Base-by-base conservation (phyloP, 2,329 filamentous ascomycete species). In the Monilinia aucupariae region DNA sequence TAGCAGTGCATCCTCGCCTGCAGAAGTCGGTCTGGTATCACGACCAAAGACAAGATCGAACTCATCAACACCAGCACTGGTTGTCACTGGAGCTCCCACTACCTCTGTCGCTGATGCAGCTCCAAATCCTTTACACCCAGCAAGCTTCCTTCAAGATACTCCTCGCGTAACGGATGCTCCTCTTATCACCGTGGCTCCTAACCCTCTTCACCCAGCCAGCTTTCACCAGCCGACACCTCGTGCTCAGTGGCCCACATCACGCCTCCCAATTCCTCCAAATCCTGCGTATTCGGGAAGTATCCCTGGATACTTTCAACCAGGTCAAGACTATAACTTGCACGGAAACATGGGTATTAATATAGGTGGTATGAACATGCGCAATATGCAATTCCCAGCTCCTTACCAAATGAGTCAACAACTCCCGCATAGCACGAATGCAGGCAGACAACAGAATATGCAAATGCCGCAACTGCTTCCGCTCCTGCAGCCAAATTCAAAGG, bases 161-260 rank as follows among this genome's bases (percentile, higher is more conserved):
- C 53, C 20, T 17, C 9, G 39, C 15, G 39, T 17, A 15, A 4
- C 37, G 22, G 39, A 56, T 47, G 10, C 27, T 1, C 20, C 41
- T 34, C 13, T 47, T 13, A 10, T 56, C 10, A 4, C 30, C 22
- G 22, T 48, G 25, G 2, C n/a, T 8, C n/a, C n/a, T 1, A 56
- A 45, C n/a, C 30, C 41, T 56, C 15, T 47, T 9, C 41, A 56
- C 7, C 41, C 54, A 4, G 12, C 27, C 3, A 56, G 54, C n/a
- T 56, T 56, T 34, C 54, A 56, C 22, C 41, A 47, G 15, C 54
- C 54, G 34, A 56, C 54, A 1, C 41, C 54, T 47, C 54, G 54
- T 10, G 53, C 27, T 17, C 7, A 8, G 32, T 56, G 54, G 54
- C 54, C 41, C 12, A 56, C 41, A 17, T 56, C n/a, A 12, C 54